Evolutionary conservation across 1,139 yeast genomes (phyloP).

Genomic region (Taphrina betulina): DNA sequence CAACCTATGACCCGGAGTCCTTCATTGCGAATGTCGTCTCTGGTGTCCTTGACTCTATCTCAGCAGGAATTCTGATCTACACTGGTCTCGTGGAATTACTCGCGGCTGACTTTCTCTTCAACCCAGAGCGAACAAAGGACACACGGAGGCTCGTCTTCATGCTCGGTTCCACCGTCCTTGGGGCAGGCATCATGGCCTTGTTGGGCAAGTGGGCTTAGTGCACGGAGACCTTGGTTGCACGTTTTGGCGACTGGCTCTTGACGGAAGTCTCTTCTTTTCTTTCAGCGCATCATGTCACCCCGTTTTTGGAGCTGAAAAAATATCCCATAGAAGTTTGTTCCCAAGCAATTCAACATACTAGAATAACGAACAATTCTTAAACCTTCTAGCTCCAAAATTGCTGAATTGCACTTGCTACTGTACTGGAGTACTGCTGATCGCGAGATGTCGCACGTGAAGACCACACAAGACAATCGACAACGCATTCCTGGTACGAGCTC

Average conservation of each 20-base stretch:
- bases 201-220: slow-evolving; percentile 85
- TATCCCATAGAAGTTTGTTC: too few species aligned
- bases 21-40: slow-evolving; percentile 62
- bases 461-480: too few species aligned
- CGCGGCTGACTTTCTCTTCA: slow-evolving; percentile 78
- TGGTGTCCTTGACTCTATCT: slow-evolving; percentile 80
- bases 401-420: too few species aligned
- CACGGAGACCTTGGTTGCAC: too few species aligned
- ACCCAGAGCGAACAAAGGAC: slow-evolving; percentile 52
- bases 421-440: too few species aligned
- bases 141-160: slow-evolving; percentile 41
- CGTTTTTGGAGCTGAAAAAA: too few species aligned
- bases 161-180: slow-evolving; percentile 50
- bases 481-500: too few species aligned
- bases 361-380: too few species aligned
- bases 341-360: too few species aligned
- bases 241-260: too few species aligned
- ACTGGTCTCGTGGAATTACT: slow-evolving; percentile 79
- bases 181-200: slow-evolving; percentile 80
- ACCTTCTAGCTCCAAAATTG: too few species aligned
- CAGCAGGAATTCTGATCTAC: slow-evolving; percentile 77
- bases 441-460: too few species aligned
- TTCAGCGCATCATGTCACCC: slow-evolving; percentile 5
- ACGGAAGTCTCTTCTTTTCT: neutral
- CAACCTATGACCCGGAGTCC: slow-evolving; percentile 56